These are phyloP conservation scores for Daldinia decipiens DNA, from an alignment of 495 filamentous ascomycete species.

Conservation along the genomic window DNA sequence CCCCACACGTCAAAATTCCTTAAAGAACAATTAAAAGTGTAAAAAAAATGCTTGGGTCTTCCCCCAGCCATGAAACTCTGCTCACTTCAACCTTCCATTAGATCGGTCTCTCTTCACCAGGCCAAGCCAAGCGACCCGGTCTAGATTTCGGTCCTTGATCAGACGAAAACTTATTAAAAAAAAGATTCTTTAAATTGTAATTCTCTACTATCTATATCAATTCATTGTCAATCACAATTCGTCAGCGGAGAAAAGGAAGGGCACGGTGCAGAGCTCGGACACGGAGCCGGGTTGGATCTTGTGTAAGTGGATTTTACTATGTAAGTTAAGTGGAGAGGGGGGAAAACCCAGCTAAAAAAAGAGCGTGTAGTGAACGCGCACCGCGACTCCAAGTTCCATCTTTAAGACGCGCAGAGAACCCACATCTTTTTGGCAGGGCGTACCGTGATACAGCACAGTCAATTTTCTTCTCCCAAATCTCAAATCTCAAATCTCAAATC, in stretches of 20 bases:
- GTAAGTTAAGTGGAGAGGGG: slow-evolving; percentile 33
- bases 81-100: slow-evolving; percentile 7
- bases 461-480: slow-evolving; percentile 27
- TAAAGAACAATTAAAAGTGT: slow-evolving; percentile 15
- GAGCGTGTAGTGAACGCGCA: slow-evolving; percentile 45
- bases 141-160: slow-evolving; percentile 24
- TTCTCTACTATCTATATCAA: slow-evolving; percentile 2
- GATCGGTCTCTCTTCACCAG: slow-evolving; percentile 21
- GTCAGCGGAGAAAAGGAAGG: background rate
- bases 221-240: slow-evolving; percentile 3
- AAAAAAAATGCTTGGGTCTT: slow-evolving; percentile 16
- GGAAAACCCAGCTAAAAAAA: slow-evolving; percentile 38
- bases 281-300: slow-evolving; percentile 13
- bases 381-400: slow-evolving; percentile 42
- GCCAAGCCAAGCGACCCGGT: slow-evolving; percentile 28
- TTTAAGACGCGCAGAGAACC: slow-evolving; percentile 42
- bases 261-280: slow-evolving; percentile 20
- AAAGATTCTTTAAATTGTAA: background rate
- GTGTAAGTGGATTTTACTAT: slow-evolving; percentile 27
- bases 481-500: slow-evolving; percentile 27
- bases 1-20: slow-evolving; percentile 19
- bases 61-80: slow-evolving; percentile 16
- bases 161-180: slow-evolving; percentile 10
- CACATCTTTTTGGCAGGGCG: slow-evolving; percentile 38
- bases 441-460: slow-evolving; percentile 39